These are phyloP conservation scores for Candida pseudoviswanathii DNA, from an alignment of 1,139 yeast species.

Conservation along the genomic window DNA sequence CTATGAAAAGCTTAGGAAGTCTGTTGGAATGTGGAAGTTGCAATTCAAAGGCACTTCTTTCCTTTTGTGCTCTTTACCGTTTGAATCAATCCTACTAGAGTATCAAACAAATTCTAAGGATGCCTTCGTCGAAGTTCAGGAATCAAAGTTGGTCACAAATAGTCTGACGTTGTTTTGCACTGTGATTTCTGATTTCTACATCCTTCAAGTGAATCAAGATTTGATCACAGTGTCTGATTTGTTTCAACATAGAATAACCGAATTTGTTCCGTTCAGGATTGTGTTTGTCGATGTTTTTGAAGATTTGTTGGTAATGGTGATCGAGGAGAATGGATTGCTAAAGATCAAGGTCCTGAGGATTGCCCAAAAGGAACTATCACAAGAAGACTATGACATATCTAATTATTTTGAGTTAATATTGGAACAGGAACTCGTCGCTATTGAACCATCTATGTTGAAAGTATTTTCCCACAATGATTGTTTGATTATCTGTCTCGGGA, in stretches of 20 bases:
- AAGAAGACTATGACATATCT: neutral
- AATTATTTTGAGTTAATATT: constrained; percentile 1
- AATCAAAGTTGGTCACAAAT: constrained; percentile 17
- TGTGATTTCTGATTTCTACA: constrained; percentile 11
- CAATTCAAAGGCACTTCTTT: constrained; percentile 20
- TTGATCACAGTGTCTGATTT: constrained; percentile 27
- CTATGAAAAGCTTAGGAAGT: constrained; percentile 34
- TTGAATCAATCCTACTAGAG: constrained; percentile 40
- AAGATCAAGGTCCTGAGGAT: constrained; percentile 3
- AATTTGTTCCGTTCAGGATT: constrained; percentile 15
- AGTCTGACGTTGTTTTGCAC: constrained; percentile 18
- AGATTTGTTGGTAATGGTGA: constrained; percentile 18
- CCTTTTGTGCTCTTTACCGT: constrained; percentile 40
- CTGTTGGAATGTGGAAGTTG: constrained; percentile 22
- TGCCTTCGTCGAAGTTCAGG: constrained; percentile 29
- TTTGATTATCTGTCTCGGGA: constrained; percentile 19
- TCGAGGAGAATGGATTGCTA: constrained; percentile 14
- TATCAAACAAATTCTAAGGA: constrained; percentile 22
- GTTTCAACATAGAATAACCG: constrained; percentile 11
- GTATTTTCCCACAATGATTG: constrained; percentile 9
- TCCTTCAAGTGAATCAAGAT: constrained; percentile 36
- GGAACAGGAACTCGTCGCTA: constrained; percentile 6
- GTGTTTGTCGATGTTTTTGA: constrained; percentile 19
- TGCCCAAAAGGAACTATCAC: neutral
- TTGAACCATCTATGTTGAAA: constrained; percentile 24